Percentiles rank a stretch among this genome's conserved stretches.
phyloP scores from a whole-genome alignment of 148 eudicot genomes.

The Rhododendron mucronatum region DNA sequence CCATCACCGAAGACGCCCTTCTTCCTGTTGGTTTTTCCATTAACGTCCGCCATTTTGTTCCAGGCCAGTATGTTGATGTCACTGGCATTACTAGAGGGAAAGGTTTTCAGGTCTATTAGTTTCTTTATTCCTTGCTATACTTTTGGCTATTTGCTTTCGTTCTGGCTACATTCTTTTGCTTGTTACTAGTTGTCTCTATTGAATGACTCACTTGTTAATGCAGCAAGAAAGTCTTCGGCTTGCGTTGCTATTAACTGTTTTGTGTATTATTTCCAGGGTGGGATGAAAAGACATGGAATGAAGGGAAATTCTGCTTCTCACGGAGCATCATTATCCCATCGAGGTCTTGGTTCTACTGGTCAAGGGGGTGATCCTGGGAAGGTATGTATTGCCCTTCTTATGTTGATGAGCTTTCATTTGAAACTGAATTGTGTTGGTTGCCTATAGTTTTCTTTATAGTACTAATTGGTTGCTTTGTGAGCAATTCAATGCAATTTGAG shows the following conservation, averaged over 20 bases:
- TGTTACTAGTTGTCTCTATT: background rate
- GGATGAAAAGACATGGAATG: background rate
- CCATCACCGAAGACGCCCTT: slow-evolving; percentile 85
- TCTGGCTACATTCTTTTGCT: background rate
- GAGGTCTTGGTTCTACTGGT: background rate
- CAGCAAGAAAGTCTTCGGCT: too few relatives aligned
- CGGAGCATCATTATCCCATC: background rate
- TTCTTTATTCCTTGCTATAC: background rate
- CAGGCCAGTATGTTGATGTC: slow-evolving; percentile 89
- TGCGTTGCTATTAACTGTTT: background rate
- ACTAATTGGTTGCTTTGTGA: background rate
- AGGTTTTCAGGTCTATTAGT: slow-evolving; percentile 77
- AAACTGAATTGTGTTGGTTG: background rate
- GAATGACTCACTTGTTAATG: background rate
- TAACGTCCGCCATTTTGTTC: slow-evolving; percentile 91
- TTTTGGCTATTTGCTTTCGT: background rate
- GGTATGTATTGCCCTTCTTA: background rate
- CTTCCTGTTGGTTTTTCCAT: slow-evolving; percentile 78
- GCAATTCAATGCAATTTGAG: background rate
- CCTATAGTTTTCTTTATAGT: background rate
- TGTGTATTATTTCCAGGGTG: background rate
- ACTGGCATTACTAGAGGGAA: slow-evolving; percentile 94
- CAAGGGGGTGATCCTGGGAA: background rate
- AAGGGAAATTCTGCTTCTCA: background rate
- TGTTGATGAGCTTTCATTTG: background rate